Percentiles rank a stretch among this genome's conserved stretches.
These are phyloP conservation scores for Rhizopus arrhizus DNA, from an alignment of 371 early-diverging fungal genomes.

Conservation along the genomic window DNA sequence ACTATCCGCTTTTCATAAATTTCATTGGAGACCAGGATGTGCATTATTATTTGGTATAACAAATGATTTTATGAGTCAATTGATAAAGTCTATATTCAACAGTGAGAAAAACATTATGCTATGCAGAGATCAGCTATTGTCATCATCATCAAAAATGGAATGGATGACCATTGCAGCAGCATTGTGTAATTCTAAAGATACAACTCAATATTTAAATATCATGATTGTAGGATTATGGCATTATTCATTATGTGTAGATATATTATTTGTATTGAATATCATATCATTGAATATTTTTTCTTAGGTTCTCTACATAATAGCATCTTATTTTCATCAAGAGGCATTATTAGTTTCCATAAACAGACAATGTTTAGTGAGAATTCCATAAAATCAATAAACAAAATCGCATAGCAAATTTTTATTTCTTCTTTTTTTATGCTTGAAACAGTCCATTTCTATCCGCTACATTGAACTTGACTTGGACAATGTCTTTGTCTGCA, in stretches of 20 bases:
- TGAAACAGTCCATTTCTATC: slow-evolving; percentile 47
- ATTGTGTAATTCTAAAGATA: not conserved
- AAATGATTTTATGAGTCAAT: not conserved
- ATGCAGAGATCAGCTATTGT: not conserved
- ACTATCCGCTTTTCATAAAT: not conserved
- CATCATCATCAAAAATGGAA: not conserved
- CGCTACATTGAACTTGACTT: slow-evolving; percentile 38
- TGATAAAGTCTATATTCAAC: not conserved
- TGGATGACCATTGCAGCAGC: not conserved
- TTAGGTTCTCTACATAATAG: not conserved
- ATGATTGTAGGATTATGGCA: not conserved
- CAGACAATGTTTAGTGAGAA: too few relatives aligned
- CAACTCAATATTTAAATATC: not conserved
- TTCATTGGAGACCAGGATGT: not conserved
- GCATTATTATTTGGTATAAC: not conserved
- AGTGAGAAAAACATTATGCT: not conserved
- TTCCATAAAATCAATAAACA: not conserved
- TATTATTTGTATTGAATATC: not conserved
- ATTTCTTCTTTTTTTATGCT: slow-evolving; percentile 8
- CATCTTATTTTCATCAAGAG: not conserved
- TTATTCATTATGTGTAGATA: not conserved
- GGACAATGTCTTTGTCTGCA: slow-evolving; percentile 32
- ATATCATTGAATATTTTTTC: not conserved
- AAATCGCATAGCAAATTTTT: not conserved
- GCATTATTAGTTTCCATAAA: not conserved